phyloP scores from a whole-genome alignment of 768 basidiomycete species.

The Tulasnella sp. region DNA sequence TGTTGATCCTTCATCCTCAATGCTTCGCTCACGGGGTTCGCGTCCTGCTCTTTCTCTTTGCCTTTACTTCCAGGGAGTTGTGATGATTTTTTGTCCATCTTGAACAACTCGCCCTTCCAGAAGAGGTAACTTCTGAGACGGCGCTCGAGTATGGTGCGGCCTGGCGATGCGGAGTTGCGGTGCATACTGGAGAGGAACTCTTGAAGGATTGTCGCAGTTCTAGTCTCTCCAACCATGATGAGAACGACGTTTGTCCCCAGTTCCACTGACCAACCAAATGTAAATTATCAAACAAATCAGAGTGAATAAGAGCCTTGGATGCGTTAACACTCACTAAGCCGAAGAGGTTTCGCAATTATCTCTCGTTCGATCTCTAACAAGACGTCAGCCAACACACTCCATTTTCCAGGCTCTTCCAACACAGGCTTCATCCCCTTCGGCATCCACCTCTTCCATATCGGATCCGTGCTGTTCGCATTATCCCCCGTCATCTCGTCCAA shows the following conservation, averaged over 20 bases:
- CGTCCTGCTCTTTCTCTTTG: slow-evolving; percentile 22
- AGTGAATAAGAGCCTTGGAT: no score
- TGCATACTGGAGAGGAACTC: slow-evolving; percentile 65
- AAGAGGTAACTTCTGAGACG: slow-evolving; percentile 63
- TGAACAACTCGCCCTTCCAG: slow-evolving; percentile 56
- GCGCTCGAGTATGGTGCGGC: slow-evolving; percentile 66
- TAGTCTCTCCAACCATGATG: slow-evolving; percentile 76
- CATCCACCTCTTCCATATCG: slow-evolving; percentile 39
- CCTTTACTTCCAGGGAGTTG: slow-evolving; percentile 18
- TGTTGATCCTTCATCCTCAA: slow-evolving; percentile 66
- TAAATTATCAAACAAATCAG: slow-evolving; percentile 23
- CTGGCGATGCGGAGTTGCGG: slow-evolving; percentile 43
- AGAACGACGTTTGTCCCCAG: slow-evolving; percentile 67
- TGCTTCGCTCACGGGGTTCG: slow-evolving; percentile 52
- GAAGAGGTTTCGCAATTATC: slow-evolving; percentile 31
- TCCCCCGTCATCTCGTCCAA: slow-evolving; percentile 50
- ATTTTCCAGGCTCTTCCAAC: slow-evolving; percentile 91
- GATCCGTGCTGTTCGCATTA: not conserved
- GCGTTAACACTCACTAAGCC: slow-evolving; percentile 18
- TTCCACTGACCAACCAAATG: slow-evolving; percentile 21
- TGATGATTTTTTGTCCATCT: not conserved
- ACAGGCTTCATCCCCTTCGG: slow-evolving; percentile 74
- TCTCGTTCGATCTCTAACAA: slow-evolving; percentile 86
- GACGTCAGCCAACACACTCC: slow-evolving; percentile 75
- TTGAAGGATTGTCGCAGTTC: slow-evolving; percentile 60